Conservation (phyloP, 352 stramenopile species). For the Phytopythium litorale region DNA sequence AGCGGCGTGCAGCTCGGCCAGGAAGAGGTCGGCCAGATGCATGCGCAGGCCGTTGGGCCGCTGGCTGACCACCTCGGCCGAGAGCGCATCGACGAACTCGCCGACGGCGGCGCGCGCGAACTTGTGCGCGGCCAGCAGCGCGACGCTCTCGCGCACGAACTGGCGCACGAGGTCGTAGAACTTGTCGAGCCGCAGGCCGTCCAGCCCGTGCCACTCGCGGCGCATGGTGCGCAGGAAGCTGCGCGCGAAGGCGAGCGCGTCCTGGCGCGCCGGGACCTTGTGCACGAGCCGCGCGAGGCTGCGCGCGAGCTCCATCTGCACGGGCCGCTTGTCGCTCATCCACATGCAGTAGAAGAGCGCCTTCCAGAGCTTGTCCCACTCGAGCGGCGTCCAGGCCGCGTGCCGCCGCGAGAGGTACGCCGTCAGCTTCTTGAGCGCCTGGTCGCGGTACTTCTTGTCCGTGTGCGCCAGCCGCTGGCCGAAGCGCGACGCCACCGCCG, state of each 20-base stretch:
- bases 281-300: slow-evolving; percentile 65
- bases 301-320: slow-evolving; percentile 75
- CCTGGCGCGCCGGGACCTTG: slow-evolving; percentile 33
- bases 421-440: slow-evolving; percentile 79
- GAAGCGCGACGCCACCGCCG: slow-evolving; percentile 79
- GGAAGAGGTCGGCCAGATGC: slow-evolving; percentile 72
- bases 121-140: slow-evolving; percentile 50
- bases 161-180: slow-evolving; percentile 85
- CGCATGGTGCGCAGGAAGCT: slow-evolving; percentile 85
- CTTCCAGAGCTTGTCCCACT: slow-evolving; percentile 89
- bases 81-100: slow-evolving; percentile 60
- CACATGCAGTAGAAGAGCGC: slow-evolving; percentile 90
- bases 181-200: slow-evolving; percentile 81
- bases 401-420: slow-evolving; percentile 64
- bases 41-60: slow-evolving; percentile 78
- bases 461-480: slow-evolving; percentile 83
- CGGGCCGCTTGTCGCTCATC: slow-evolving; percentile 85
- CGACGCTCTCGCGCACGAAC: slow-evolving; percentile 67
- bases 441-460: slow-evolving; percentile 87
- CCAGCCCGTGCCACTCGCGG: slow-evolving; percentile 82
- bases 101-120: slow-evolving; percentile 46
- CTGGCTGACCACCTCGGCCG: slow-evolving; percentile 67
- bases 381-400: slow-evolving; percentile 54
- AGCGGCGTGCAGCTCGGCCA: slow-evolving; percentile 59
- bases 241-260: slow-evolving; percentile 68